Base-by-base conservation (phyloP, 1,139 yeast species). In the Geotrichum reessii region DNA sequence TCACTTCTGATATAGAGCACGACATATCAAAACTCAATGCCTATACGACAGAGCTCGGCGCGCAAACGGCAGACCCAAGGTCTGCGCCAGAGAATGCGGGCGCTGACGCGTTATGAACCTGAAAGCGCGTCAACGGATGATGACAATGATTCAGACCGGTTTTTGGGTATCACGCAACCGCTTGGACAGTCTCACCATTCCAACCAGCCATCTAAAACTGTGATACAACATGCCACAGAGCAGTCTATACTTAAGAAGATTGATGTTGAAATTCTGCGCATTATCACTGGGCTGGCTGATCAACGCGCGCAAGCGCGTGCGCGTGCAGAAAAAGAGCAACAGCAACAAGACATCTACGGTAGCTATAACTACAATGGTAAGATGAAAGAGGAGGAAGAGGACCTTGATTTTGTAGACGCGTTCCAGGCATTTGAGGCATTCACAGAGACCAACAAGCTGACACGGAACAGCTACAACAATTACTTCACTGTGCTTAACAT, bases 401-500 rank as follows among this genome's bases (percentile, higher is more conserved):
- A 54, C 4, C 47, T 58, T 24, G 66, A 64, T 47, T 65, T 66
- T 53, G 61, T 66, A 3, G 65, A 64, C 51, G 60, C 67, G 25
- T 66, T 63, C 54, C 59, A 58, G 44, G 63, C 65, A 7, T 67
- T 67, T 50, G 64, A 66, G 33, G 58, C 64, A 2, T 68, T 66
- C 50, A 62, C 61, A 28, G 57, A 60, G 31, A 59, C 63, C 22
- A 67, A 67, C 53, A 49, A 60, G 9, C 57, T 66, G 44, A 53
- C 59, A 3, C 59, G 60, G 11, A 31, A 12, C 11, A 50, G 42
- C 25, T 58, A 55, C 27, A 25, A 42, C 19, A 56, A 56, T 25
- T 58, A 56, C 24, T 53, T 53, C 40, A 58, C 50, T 25, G 51
- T 56, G 12, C 48, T 58, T 12, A 58, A 47, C 28, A 51, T 56